Conservation (phyloP, 2,329 filamentous ascomycete genomes). For the Talaromyces sp. region DNA sequence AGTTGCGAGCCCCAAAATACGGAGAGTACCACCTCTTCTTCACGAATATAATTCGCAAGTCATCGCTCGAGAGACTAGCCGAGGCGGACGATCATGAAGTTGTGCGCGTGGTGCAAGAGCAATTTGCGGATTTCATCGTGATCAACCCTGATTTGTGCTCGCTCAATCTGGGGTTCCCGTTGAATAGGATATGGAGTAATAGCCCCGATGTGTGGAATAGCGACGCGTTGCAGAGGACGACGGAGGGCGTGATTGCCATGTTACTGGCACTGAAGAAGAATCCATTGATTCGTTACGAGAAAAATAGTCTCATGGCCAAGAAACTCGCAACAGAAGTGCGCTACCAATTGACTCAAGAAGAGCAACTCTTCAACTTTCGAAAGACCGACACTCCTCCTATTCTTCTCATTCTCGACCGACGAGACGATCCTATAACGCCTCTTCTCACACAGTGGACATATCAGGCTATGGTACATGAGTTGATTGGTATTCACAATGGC, state of each 20-base stretch:
- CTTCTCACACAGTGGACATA: constrained; percentile 98
- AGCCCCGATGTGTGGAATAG: constrained; percentile 86
- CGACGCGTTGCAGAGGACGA: constrained; percentile 79
- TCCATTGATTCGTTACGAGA: constrained; percentile 88
- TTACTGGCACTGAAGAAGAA: constrained; percentile 93
- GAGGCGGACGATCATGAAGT: constrained; percentile 98
- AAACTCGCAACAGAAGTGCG: constrained; percentile 90
- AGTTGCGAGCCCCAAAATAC: constrained; percentile 92
- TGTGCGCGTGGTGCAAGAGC: constrained; percentile 88
- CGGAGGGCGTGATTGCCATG: constrained; percentile 80
- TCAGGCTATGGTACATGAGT: constrained; percentile 98
- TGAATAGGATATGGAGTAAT: constrained; percentile 74
- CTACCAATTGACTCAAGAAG: constrained; percentile 91
- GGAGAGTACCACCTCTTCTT: constrained; percentile 97
- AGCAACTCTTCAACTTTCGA: constrained; percentile 93
- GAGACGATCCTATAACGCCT: constrained; percentile 92
- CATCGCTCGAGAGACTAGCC: constrained; percentile 84
- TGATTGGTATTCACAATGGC: constrained; percentile 92
- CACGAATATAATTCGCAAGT: constrained; percentile 97
- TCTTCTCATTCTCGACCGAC: constrained; percentile 80
- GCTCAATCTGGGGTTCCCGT: constrained; percentile 68
- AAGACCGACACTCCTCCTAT: constrained; percentile 94
- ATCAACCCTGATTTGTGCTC: constrained; percentile 93
- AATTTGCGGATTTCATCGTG: constrained; percentile 93
- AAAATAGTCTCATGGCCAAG: constrained; percentile 82